These are phyloP conservation scores for Chrysosporium queenslandicum DNA, from an alignment of 2,329 filamentous ascomycete species.

Conservation along the genomic window DNA sequence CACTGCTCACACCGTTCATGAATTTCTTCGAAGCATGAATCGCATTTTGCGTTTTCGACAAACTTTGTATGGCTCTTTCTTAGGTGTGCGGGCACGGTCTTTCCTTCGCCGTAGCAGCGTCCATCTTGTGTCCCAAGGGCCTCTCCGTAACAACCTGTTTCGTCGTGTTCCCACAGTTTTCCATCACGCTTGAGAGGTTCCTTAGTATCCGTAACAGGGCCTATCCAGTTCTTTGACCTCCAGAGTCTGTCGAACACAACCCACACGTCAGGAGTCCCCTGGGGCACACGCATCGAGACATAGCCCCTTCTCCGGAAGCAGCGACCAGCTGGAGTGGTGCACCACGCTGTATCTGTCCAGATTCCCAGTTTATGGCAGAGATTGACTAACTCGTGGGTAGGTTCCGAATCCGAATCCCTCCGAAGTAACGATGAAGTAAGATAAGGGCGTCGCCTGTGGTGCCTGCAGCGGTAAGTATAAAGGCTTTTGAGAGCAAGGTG, in stretches of 20 bases:
- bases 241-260: conserved; percentile 53
- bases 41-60: conserved; percentile 45
- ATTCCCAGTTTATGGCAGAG: conserved; percentile 50
- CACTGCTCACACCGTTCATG: conserved; percentile 51
- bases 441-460: conserved; percentile 51
- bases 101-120: conserved; percentile 41
- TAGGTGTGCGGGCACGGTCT: conserved; percentile 45
- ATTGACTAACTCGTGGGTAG: conserved; percentile 50
- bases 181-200: conserved; percentile 37
- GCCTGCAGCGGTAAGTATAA: conserved; percentile 53
- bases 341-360: conserved; percentile 54
- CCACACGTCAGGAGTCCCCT: conserved; percentile 49
- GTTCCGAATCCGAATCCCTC: conserved; percentile 51
- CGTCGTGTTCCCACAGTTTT: conserved; percentile 47
- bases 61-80: conserved; percentile 46
- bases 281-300: conserved; percentile 45
- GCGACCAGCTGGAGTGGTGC: conserved; percentile 47
- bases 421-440: conserved; percentile 46
- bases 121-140: conserved; percentile 43
- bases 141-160: conserved; percentile 47
- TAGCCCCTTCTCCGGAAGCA: conserved; percentile 49
- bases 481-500: conserved; percentile 48
- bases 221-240: conserved; percentile 51
- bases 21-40: conserved; percentile 45
- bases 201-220: conserved; percentile 29